phyloP scores from a whole-genome alignment of 2,329 filamentous ascomycete genomes.

The Colletotrichum camelliae region DNA sequence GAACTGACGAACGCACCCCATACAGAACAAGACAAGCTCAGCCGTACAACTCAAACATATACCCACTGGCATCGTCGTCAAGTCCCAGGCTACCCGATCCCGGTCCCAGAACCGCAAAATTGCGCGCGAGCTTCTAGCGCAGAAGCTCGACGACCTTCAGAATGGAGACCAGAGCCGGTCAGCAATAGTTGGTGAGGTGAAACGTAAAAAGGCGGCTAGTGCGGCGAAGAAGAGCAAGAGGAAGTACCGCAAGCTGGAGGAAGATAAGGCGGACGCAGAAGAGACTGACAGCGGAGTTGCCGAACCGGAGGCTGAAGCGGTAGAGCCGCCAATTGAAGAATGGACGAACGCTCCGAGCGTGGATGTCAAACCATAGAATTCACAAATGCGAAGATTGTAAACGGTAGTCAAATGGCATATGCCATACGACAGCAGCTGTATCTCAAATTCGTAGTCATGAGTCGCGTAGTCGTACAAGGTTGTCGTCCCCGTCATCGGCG shows the following conservation, averaged over 20 bases:
- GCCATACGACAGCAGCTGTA: background rate
- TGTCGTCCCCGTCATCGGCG: background rate
- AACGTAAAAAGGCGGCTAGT: constrained; percentile 75
- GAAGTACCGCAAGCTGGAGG: constrained; percentile 73
- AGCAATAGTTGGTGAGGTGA: constrained; percentile 66
- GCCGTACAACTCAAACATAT: constrained; percentile 92
- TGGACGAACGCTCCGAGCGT: background rate
- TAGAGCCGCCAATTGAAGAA: background rate
- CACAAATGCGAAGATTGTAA: background rate
- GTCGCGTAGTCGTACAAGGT: background rate
- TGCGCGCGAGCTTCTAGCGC: constrained; percentile 78
- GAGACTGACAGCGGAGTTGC: constrained; percentile 1
- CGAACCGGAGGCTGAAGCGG: constrained; percentile 21
- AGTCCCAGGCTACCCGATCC: constrained; percentile 90
- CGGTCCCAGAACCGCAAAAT: constrained; percentile 86
- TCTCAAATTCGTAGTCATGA: background rate
- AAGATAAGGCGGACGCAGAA: constrained; percentile 42
- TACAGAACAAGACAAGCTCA: constrained; percentile 91
- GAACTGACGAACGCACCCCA: background rate
- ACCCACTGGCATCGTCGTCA: constrained; percentile 90
- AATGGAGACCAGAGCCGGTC: constrained; percentile 74
- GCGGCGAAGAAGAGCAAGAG: constrained; percentile 80
- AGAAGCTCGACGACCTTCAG: constrained; percentile 73
- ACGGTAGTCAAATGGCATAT: background rate
- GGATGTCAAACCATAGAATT: constrained; percentile 16